Percentiles rank a stretch among this genome's conserved stretches.
Evolutionary conservation across 331 rosid genomes (phyloP).

Genomic region (Malus hybrid): DNA sequence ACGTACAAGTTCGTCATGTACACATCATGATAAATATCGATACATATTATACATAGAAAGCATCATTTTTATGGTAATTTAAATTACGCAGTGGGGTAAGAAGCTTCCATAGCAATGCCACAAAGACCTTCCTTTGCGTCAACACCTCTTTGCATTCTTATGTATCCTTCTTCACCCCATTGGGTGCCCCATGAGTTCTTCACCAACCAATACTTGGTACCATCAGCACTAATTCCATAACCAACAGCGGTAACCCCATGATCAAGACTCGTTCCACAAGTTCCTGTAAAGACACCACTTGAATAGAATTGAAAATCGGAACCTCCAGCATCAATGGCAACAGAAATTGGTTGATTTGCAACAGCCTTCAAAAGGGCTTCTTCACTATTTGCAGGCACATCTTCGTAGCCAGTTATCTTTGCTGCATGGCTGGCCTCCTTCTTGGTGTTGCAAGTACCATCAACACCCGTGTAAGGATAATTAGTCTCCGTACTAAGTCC

Average conservation of each 20-base stretch:
- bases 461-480: neutral
- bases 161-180: neutral
- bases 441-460: neutral
- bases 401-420: neutral
- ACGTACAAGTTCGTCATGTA: neutral
- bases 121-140: neutral
- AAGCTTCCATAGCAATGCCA: neutral
- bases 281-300: neutral
- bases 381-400: neutral
- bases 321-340: neutral
- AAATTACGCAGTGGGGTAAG: neutral
- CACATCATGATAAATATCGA: neutral
- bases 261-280: neutral
- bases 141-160: neutral
- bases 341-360: neutral
- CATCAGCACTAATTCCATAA: neutral
- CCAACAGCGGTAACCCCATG: neutral
- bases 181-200: neutral
- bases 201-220: neutral
- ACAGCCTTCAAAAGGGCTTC: neutral
- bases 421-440: neutral
- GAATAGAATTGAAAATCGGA: neutral
- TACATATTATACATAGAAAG: neutral
- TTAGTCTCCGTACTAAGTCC: neutral
- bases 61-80: neutral